phyloP scores from a whole-genome alignment of 2,329 filamentous ascomycete species.

The Xylariaceae sp. region DNA sequence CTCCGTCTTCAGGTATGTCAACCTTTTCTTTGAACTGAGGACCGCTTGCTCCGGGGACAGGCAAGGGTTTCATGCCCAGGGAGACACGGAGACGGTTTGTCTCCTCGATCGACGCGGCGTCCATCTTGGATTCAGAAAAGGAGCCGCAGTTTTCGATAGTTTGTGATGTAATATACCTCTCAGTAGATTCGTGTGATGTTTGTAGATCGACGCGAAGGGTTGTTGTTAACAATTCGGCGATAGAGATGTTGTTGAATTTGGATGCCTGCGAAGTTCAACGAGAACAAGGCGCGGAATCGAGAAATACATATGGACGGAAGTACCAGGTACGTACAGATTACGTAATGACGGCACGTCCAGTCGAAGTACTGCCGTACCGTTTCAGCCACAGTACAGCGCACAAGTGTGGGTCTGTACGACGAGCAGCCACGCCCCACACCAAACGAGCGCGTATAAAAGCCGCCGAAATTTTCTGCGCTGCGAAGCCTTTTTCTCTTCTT shows the following conservation, averaged over 20 bases:
- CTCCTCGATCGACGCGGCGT: constrained; percentile 78
- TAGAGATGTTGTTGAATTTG: neutral
- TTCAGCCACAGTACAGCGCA: neutral
- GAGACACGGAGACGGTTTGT: constrained; percentile 87
- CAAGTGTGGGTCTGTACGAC: neutral
- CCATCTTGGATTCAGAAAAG: constrained; percentile 39
- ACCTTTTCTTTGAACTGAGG: constrained; percentile 37
- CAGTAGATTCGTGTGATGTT: neutral
- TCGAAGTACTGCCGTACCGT: neutral
- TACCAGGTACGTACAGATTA: neutral
- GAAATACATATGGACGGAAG: neutral
- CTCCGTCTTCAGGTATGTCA: constrained; percentile 43
- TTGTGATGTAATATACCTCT: neutral
- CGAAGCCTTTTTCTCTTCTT: constrained; percentile 34
- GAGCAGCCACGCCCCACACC: constrained; percentile 17
- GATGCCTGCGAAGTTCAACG: neutral
- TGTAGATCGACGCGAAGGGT: neutral
- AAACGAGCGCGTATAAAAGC: neutral
- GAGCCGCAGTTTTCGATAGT: neutral
- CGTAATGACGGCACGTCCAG: neutral
- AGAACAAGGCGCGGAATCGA: neutral
- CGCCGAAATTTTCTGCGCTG: constrained; percentile 19
- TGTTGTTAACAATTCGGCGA: neutral
- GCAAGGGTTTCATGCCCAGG: constrained; percentile 84
- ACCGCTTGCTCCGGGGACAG: constrained; percentile 63